phyloP scores from a whole-genome alignment of 2,329 filamentous ascomycete genomes.

The Colletotrichum incanum region DNA sequence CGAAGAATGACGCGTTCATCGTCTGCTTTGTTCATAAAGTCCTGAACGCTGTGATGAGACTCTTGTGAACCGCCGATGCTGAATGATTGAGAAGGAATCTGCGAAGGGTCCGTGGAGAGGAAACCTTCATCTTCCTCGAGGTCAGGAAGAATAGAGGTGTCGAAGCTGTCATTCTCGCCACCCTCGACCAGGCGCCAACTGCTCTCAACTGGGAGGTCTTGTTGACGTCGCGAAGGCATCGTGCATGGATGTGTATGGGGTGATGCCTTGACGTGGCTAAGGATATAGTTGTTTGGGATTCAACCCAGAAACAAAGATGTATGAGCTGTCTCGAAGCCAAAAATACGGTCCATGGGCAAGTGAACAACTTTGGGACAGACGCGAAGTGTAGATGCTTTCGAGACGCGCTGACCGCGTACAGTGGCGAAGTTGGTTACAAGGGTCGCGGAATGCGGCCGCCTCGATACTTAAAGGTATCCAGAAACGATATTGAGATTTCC shows the following conservation, averaged over 20 bases:
- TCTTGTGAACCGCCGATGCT: conserved; percentile 67
- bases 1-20: conserved; percentile 70
- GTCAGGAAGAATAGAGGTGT: conserved; percentile 67
- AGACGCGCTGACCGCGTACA: conserved; percentile 31
- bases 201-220: conserved; percentile 62
- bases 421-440: conserved; percentile 30
- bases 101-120: conserved; percentile 62
- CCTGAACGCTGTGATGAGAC: conserved; percentile 62
- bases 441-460: conserved; percentile 18
- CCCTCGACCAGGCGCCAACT: conserved; percentile 75
- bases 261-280: neutral
- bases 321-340: neutral
- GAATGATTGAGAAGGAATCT: conserved; percentile 59
- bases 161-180: conserved; percentile 73
- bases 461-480: neutral
- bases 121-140: conserved; percentile 59
- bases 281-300: neutral
- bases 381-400: conserved; percentile 8
- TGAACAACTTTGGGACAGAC: neutral
- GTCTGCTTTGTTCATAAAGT: conserved; percentile 67
- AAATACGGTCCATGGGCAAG: neutral
- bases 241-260: neutral
- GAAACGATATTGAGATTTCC: conserved; percentile 10
- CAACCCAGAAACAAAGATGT: neutral
- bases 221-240: conserved; percentile 44